Base-by-base conservation (phyloP, 768 basidiomycete species). In the Rhodosporidiobolus odoratus region DNA sequence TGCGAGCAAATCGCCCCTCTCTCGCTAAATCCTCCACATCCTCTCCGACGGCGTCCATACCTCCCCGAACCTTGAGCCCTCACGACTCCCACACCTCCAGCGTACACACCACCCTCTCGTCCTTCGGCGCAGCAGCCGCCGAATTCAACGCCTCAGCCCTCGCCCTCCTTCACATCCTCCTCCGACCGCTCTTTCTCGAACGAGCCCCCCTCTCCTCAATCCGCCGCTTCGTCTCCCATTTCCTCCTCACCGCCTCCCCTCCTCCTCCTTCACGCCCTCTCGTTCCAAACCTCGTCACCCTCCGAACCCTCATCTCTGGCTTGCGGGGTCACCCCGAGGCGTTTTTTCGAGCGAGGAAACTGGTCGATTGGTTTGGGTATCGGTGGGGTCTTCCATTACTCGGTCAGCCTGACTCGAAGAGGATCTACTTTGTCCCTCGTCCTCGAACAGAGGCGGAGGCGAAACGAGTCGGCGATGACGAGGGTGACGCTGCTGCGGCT, bases 171-270 rank as follows among this genome's bases (percentile, higher is more conserved):
- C 23, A 79, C 77, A 19, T 85, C 84, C 58, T 82, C 81, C 8
- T 80, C 78, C 21, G 89, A 77, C 56, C 89, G 83, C 47, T 81
- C 83, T 76, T 89, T 86, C 53, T 88, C 78, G 52, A 68, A 25
- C 62, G 66, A 17, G n/a, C 61, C 25, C 8, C 62, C 1, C 35
- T 48, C 23, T 17, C 58, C 45, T 25, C 58, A 53, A 21, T 74
- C 65, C 52, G 47, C 54, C 3, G 16, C 38, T 69, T 75, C 27
- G 0, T 59, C 41, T 17, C 34, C 12, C 1, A 23, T 5, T 73
- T 69, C 61, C 10, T 63, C 56, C 5, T 23, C 0, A 35, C 7
- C 6, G 52, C 63, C 43, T 41, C 65, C 6, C 50, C 56, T 0
- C 50, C 57, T 2, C 6, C 48, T 2, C 35, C 61, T 12, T 40